A percentile compares a stretch with the other conserved stretches of the same genome.
Conservation (phyloP, 176 grass and related monocot genomes). For the Chrysopogon serrulatus region DNA sequence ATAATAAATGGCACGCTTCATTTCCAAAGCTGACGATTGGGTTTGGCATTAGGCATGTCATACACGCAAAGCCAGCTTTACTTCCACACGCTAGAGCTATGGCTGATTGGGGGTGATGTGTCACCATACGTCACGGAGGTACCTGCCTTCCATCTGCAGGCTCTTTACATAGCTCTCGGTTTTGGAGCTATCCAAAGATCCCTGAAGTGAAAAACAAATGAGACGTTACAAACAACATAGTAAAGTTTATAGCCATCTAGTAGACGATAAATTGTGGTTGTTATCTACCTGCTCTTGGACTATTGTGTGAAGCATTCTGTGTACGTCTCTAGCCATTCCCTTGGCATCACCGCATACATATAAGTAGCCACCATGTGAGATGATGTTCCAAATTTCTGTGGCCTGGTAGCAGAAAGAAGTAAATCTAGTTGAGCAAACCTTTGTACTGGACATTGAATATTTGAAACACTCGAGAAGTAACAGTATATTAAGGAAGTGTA, state of each 20-base stretch:
- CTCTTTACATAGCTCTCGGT: conserved; percentile 81
- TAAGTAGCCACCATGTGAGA: conserved; percentile 74
- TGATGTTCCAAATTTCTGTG: conserved; percentile 63
- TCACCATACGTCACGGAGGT: conserved; percentile 80
- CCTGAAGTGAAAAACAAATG: conserved; percentile 35
- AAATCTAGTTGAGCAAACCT: conserved; percentile 13
- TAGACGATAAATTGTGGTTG: no score
- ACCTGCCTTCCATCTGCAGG: conserved; percentile 79
- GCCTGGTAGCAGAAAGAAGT: conserved; percentile 41
- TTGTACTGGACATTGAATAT: background rate
- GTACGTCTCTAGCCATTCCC: conserved; percentile 93
- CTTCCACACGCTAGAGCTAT: conserved; percentile 17
- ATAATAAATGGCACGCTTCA: conserved; percentile 1
- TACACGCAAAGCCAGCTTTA: background rate
- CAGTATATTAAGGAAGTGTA: background rate
- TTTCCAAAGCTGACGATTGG: background rate
- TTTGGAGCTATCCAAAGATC: conserved; percentile 81
- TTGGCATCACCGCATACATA: conserved; percentile 98
- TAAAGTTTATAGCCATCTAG: background rate
- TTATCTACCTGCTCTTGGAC: conserved; percentile 75
- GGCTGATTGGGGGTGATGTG: background rate
- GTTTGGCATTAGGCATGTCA: background rate
- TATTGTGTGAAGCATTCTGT: conserved; percentile 80
- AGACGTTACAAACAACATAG: background rate
- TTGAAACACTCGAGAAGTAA: background rate